Percentiles rank a stretch among this genome's conserved stretches.
These are phyloP conservation scores for Kazachstania africana DNA, from an alignment of 805 yeast genomes.

Conservation along the genomic window DNA sequence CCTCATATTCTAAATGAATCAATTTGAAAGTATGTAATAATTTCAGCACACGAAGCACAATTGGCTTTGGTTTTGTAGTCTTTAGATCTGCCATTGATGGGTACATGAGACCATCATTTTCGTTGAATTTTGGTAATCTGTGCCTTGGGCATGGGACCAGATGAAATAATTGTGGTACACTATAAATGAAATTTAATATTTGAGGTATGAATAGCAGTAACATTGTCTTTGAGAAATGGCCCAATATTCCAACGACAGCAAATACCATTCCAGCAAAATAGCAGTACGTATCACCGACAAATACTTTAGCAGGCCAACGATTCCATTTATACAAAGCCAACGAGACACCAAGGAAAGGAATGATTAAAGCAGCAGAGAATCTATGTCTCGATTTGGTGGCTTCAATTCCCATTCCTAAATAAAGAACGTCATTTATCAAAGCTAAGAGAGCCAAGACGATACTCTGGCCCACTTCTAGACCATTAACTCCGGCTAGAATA, in stretches of 20 bases:
- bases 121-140: slow-evolving; percentile 71
- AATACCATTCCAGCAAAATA: slow-evolving; percentile 98
- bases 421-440: slow-evolving; percentile 65
- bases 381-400: slow-evolving; percentile 73
- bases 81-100: slow-evolving; percentile 49
- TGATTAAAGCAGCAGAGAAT: slow-evolving; percentile 62
- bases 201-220: slow-evolving; percentile 83
- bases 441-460: slow-evolving; percentile 63
- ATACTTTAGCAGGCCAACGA: slow-evolving; percentile 85
- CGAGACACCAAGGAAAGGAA: slow-evolving; percentile 83
- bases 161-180: slow-evolving; percentile 83
- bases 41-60: slow-evolving; percentile 27
- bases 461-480: slow-evolving; percentile 92
- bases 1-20: slow-evolving; percentile 32
- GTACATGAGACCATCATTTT: slow-evolving; percentile 56
- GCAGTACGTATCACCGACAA: slow-evolving; percentile 97
- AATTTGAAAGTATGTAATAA: slow-evolving; percentile 39
- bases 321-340: slow-evolving; percentile 65
- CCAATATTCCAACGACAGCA: slow-evolving; percentile 91
- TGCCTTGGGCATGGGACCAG: slow-evolving; percentile 93
- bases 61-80: slow-evolving; percentile 24
- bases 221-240: slow-evolving; percentile 91
- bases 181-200: slow-evolving; percentile 77
- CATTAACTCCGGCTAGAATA: slow-evolving; percentile 92
- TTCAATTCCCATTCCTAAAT: slow-evolving; percentile 38